A percentile compares a stretch with the other conserved stretches of the same genome.
Evolutionary conservation across 73 alveolate genomes (phyloP).

Genomic region (Paramecium primaurelia): DNA sequence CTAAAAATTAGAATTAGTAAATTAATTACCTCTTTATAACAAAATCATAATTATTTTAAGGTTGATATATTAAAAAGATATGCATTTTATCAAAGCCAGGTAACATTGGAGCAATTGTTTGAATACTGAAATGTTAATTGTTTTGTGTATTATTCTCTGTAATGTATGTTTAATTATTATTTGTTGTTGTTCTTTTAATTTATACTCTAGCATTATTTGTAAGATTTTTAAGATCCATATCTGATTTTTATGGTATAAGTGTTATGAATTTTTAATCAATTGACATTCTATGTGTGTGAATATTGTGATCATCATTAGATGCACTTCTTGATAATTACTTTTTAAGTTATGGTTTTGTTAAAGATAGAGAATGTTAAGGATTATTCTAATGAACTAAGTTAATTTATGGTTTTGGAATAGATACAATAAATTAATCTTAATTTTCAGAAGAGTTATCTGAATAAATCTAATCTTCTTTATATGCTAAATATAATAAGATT

Average conservation of each 20-base stretch:
- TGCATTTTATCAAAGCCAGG: conserved; percentile 27
- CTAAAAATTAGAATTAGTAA: background rate
- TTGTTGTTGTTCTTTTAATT: background rate
- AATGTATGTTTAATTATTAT: background rate
- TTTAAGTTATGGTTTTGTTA: background rate
- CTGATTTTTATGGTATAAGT: background rate
- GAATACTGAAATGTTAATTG: background rate
- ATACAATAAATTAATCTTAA: background rate
- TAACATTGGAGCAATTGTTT: background rate
- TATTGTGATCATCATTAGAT: background rate
- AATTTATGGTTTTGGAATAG: background rate
- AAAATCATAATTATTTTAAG: background rate
- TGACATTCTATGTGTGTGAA: background rate
- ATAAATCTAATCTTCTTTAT: background rate
- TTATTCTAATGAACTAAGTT: background rate
- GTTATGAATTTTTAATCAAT: background rate
- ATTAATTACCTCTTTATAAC: background rate
- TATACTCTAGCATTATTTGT: background rate
- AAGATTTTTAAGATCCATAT: background rate
- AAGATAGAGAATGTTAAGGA: background rate
- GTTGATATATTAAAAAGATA: background rate
- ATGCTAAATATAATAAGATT: background rate
- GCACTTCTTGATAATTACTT: background rate
- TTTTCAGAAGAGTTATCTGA: background rate
- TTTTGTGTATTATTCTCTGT: background rate